Conservation (phyloP, 352 stramenopile species). For the Pythium dissotocum region DNA sequence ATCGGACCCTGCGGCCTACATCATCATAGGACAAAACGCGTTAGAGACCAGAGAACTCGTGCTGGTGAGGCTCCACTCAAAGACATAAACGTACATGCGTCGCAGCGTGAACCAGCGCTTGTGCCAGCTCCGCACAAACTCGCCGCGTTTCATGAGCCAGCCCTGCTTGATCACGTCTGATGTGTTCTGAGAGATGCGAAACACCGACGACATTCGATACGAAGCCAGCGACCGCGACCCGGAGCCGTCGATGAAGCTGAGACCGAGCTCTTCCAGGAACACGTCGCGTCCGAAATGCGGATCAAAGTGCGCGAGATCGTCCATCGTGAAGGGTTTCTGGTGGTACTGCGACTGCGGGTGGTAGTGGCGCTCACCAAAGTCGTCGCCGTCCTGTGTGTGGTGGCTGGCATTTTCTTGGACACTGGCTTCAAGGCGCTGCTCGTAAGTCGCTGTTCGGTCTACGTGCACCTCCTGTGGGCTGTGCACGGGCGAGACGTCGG, state of each 20-base stretch:
- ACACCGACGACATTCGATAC: conserved; percentile 68
- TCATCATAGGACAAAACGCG: not conserved
- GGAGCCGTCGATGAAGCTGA: conserved; percentile 60
- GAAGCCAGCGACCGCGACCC: conserved; percentile 61
- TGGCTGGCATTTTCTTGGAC: conserved; percentile 54
- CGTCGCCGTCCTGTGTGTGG: conserved; percentile 27
- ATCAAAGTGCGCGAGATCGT: conserved; percentile 65
- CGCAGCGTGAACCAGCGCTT: conserved; percentile 83
- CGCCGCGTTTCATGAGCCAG: conserved; percentile 78
- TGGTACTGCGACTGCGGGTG: conserved; percentile 28
- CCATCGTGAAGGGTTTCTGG: conserved; percentile 52
- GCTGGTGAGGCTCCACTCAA: not conserved
- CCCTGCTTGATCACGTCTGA: conserved; percentile 59
- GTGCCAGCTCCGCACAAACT: conserved; percentile 76
- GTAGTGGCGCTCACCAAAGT: conserved; percentile 24
- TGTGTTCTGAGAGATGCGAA: conserved; percentile 46
- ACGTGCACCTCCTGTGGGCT: conserved; percentile 30
- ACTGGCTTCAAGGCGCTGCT: conserved; percentile 68
- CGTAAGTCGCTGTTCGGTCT: conserved; percentile 39
- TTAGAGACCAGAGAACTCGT: not conserved
- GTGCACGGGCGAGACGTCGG: conserved; percentile 36
- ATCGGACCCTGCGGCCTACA: conserved; percentile 65
- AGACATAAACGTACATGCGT: conserved; percentile 43
- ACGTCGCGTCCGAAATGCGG: conserved; percentile 66
- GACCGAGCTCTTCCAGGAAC: conserved; percentile 69